Evolutionary conservation across 2,329 filamentous ascomycete species (phyloP), one percentile per base, ranked within the genome.

Genomic region (Microsporum audouinii): DNA sequence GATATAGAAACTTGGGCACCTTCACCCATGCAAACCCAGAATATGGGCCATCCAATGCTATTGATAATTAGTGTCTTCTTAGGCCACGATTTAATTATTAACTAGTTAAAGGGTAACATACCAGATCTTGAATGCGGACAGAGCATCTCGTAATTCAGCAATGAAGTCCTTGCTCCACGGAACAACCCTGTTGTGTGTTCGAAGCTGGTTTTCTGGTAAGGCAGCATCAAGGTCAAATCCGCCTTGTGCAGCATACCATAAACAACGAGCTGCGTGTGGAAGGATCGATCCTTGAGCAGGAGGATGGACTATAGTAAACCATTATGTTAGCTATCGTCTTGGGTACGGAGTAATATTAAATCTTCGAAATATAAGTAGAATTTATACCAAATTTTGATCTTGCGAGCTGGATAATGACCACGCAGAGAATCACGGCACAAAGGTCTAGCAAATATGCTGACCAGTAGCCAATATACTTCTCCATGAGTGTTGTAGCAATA

Each of bases 391-490:
- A 47, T 17, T 47, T 47, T 17, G 43, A 2, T 47, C 17, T 23
- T 5, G 43, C 43, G n/a, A 47, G 23, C n/a, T 47, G 43, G 43
- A 47, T 47, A 17, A 47, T 47, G 8, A 47, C 8, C 43, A 65
- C 41, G 41, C 57, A 60, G 58, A 66, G 51, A 23, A 60, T 59
- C 49, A 62, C 66, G 23, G 61, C 58, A 7, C 63, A 62, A 8
- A 85, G 5, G 23, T 47, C 43, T 47, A 47, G 68, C 2, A 82
- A 71, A 64, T 80, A 88, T 1, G 85, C 84, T 1, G 77, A 76
- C 78, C 84, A 78, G 68, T 87, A 88, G 1, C 80, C 82, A 61
- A 81, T 72, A 63, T 83, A 78, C 61, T 81, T 77, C 69, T 88
- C 86, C 71, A 87, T 77, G 66, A 81, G 82, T 1, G 80, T 81